phyloP scores from a whole-genome alignment of 768 basidiomycete species.

The Phanerochaete carnosa region DNA sequence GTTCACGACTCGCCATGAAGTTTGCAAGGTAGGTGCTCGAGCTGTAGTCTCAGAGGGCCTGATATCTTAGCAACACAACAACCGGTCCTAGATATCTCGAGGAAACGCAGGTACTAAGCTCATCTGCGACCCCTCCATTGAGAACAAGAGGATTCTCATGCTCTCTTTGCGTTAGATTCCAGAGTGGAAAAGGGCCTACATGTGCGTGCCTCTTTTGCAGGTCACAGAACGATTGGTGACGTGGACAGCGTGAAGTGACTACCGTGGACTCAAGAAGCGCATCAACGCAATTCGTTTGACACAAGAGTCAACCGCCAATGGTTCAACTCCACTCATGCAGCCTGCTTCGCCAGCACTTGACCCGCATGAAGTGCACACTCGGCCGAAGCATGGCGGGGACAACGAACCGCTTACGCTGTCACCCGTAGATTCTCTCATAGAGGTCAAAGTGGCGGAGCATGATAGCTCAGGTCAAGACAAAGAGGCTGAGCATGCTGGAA shows the following conservation, averaged over 20 bases:
- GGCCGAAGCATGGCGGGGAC: background rate
- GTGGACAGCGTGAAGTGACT: constrained; percentile 47
- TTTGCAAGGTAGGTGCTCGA: constrained; percentile 49
- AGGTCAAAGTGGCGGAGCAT: background rate
- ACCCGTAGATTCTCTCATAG: background rate
- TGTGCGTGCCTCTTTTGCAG: constrained; percentile 36
- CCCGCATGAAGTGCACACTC: background rate
- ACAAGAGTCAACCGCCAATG: constrained; percentile 11
- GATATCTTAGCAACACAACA: background rate
- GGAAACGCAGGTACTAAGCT: constrained; percentile 56
- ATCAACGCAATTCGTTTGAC: constrained; percentile 49
- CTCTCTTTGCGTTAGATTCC: constrained; percentile 44
- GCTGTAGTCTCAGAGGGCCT: constrained; percentile 31
- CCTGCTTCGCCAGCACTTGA: constrained; percentile 11
- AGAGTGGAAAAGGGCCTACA: constrained; percentile 73
- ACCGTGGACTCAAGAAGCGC: constrained; percentile 64
- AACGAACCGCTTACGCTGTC: background rate
- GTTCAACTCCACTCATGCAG: background rate
- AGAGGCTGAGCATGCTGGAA: background rate
- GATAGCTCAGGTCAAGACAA: background rate
- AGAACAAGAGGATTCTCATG: background rate
- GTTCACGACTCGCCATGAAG: constrained; percentile 40
- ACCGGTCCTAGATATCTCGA: constrained; percentile 51
- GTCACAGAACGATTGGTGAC: background rate
- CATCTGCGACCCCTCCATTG: background rate